Percentiles rank a stretch among this genome's conserved stretches.
phyloP scores from a whole-genome alignment of 768 basidiomycete genomes.

The Hortiboletus flavorubellus region DNA sequence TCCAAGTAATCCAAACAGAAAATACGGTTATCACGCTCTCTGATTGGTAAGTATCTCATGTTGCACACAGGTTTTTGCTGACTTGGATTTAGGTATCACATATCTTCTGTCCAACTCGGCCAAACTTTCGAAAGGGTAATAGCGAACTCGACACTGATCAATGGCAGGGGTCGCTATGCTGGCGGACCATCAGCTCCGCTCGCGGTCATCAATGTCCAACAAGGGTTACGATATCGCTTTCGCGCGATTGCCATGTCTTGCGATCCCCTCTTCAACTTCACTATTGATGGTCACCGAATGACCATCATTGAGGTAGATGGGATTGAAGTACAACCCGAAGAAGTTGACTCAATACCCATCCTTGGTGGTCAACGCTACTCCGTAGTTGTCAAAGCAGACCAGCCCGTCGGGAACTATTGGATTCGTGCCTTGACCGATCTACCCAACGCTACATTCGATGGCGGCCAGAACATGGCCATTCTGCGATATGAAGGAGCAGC shows the following conservation, averaged over 20 bases:
- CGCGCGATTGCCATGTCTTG: conserved; percentile 1
- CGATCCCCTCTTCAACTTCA: background rate
- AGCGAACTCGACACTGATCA: conserved; percentile 2
- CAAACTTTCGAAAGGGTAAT: background rate
- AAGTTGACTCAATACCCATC: background rate
- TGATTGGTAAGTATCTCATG: background rate
- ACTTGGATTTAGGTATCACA: conserved; percentile 2
- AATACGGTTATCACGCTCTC: conserved; percentile 32
- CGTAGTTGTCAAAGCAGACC: conserved; percentile 40
- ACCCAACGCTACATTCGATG: background rate
- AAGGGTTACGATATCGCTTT: conserved; percentile 4
- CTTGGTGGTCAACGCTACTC: conserved; percentile 5
- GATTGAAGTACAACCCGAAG: background rate
- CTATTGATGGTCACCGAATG: conserved; percentile 8
- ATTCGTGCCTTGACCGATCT: conserved; percentile 37
- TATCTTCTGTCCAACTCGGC: background rate
- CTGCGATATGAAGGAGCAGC: conserved; percentile 1
- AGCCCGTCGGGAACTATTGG: conserved; percentile 52
- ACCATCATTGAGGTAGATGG: conserved; percentile 6
- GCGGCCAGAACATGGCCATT: conserved; percentile 3
- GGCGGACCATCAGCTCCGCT: conserved; percentile 1
- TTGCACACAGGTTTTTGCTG: background rate
- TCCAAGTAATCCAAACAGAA: conserved; percentile 15
- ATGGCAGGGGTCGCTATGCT: conserved; percentile 5
- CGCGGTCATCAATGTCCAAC: background rate